Base-by-base conservation (phyloP, 305 asterid species). In the Solanum aculeatissimum region DNA sequence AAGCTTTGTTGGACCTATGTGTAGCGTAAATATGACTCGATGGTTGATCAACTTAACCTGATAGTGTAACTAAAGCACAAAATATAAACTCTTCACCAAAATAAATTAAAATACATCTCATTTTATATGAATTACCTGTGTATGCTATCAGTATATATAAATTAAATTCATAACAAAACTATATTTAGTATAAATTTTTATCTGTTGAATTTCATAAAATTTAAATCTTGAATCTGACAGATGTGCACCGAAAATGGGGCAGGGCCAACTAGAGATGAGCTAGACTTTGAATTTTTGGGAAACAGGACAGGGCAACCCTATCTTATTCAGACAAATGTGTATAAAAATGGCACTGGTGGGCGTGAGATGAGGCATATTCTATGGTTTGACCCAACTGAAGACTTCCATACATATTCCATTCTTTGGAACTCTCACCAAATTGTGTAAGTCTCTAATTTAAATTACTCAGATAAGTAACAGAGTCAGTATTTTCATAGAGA, bases 351-450 rank as follows among this genome's bases (percentile, higher is more conserved):
- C 14, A 93, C 98, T 9, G 99, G 99, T 0, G 84, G 84, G 7
- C 98, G 99, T 3, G 99, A 96, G 83, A 93, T 94, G 96, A 91
- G 99, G 65, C 98, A 96, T 85, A 80, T 84, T 40, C 86, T 96
- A 1, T 96, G 99, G 99, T 96, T 96, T 82, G 98, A 96, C 32
- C 99, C 99, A 1, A 93, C 98, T 0, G 85, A 92, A 86, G 98
- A 96, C 29, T 96, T 84, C 55, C 99, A 96, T 86, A 58, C 90
- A 25, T 96, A 95, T 84, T 91, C 98, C 72, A 86, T 96, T 35
- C 96, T 95, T 15, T 96, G 99, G 99, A 95, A 96, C 85, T 66
- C 62, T 19, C 97, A 93, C 72, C 98, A 92, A 84, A 88, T 95
- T 4, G 86, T 95, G 99, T 96, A 88, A 91, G 97, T 72, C 9